Base-by-base conservation (phyloP, 2,329 filamentous ascomycete species). In the Rasamsonia emersonii region DNA sequence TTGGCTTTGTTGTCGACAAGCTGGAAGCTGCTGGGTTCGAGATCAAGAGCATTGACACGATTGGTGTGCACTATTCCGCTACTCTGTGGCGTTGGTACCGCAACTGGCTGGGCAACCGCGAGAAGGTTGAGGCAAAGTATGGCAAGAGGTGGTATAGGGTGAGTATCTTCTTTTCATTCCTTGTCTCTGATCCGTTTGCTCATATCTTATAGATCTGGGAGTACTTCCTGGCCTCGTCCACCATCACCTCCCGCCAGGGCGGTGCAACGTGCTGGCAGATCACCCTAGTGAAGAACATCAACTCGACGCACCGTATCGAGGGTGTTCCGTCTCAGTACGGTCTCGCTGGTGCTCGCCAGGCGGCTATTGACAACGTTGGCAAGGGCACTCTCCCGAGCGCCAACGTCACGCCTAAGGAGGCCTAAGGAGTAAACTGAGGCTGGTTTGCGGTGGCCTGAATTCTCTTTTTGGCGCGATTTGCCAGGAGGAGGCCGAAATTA, bases 21-120 rank as follows among this genome's bases (percentile, higher is more conserved):
- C 75, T 95, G 13, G 91, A 98, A 68, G 79, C 74, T 36, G 81
- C 83, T 42, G 86, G 86, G 21, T 93, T 86, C 50, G 91, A 96
- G 64, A 68, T 96, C 60, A 96, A 95, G 79, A 70, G 70, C 46
- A 67, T 94, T 43, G 91, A 98, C 60, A 96, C 89, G 26, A 75
- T 96, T 50, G 89, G 91, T 54, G 86, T 96, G 25, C 91, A 96
- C 70, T 96, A 95, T 68, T 93, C 86, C 30, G 86, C 86, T 32
- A 96, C 91, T 17, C 69, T 98, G 41, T 96, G 91, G 91, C 77
- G 84, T 56, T 96, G 91, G 91, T 96, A 96, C 71, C 75, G 91
- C 46, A 96, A 96, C 75, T 96, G 91, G 91, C 74, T 95, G 60
- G 86, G 71, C 64, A 96, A 96, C 73, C 71, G 74, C 47, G 85